Base-by-base conservation (phyloP, 2,329 filamentous ascomycete genomes). In the Aspergillus hortae region DNA sequence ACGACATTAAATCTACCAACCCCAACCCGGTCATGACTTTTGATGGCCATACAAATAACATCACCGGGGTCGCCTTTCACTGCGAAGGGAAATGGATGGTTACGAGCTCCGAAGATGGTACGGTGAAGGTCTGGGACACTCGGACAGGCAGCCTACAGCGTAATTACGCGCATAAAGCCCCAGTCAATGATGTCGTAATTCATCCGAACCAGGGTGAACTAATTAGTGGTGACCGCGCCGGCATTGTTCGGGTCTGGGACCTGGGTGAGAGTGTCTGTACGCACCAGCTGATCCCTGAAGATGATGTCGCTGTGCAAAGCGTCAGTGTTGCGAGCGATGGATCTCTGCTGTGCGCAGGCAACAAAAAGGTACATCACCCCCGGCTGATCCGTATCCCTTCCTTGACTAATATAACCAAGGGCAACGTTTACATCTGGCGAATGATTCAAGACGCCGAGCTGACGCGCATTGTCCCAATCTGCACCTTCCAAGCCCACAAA, bases 61-160 rank as follows among this genome's bases (percentile, higher is more conserved):
- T 99, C 68, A 99, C 94, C 0, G 94, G 94, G 41, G 89, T 99
- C 44, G 92, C 92, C 10, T 99, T 99, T 70, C 94, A 99, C 72
- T 97, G 92, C 70, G 94, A 99, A 73, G 92, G 92, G 10, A 99
- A 99, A 76, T 99, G 94, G 94, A 96, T 99, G 89, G 94, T 97
- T 15, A 99, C 94, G 9, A 95, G 89, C 71, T 95, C 90, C 44
- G 94, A 99, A 73, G 94, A 99, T 67, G 90, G 92, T 63, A 95
- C 90, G 0, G 92, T 96, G 67, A 95, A 95, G 79, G 95, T 96
- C 58, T 96, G 92, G 92, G 92, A 96, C 70, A 96, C 91, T 4
- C 80, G 92, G 44, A 89, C 82, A 11, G 92, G 90, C 43, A 86
- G 82, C 52, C 85, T 97, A 49, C 94, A 99, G 74, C 84, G 94